Conservation (phyloP, 2,329 filamentous ascomycete species). For the Hymenoscyphus albidus region DNA sequence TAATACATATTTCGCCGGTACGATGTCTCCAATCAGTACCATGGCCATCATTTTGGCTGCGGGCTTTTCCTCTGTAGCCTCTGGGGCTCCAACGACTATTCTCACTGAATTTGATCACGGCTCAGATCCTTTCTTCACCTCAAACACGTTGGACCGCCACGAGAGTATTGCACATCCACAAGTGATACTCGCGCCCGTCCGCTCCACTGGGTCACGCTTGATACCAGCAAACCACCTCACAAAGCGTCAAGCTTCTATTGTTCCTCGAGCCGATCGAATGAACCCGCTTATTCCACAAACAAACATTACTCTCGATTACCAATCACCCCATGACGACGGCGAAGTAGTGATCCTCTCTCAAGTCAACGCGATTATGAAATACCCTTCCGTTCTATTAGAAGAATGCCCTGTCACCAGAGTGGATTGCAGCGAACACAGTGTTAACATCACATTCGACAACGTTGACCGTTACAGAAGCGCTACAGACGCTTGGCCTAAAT, state of each 20-base stretch:
- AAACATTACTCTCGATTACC: constrained; percentile 3
- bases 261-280: neutral
- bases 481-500: neutral
- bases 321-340: neutral
- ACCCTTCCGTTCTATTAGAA: constrained; percentile 5
- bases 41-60: neutral
- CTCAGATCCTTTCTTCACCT: neutral
- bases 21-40: neutral
- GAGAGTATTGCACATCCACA: neutral
- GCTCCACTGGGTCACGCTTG: neutral
- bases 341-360: constrained; percentile 2
- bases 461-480: neutral
- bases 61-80: neutral
- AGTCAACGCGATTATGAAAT: constrained; percentile 7
- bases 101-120: neutral
- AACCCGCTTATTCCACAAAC: neutral
- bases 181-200: neutral
- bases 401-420: neutral
- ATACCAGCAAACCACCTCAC: neutral
- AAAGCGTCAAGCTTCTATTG: neutral
- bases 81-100: neutral
- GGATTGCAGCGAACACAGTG: neutral
- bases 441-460: constrained; percentile 3
- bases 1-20: neutral
- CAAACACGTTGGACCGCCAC: neutral